Evolutionary conservation across 306 rosid species (phyloP).

Genomic region (Fagus crenata): DNA sequence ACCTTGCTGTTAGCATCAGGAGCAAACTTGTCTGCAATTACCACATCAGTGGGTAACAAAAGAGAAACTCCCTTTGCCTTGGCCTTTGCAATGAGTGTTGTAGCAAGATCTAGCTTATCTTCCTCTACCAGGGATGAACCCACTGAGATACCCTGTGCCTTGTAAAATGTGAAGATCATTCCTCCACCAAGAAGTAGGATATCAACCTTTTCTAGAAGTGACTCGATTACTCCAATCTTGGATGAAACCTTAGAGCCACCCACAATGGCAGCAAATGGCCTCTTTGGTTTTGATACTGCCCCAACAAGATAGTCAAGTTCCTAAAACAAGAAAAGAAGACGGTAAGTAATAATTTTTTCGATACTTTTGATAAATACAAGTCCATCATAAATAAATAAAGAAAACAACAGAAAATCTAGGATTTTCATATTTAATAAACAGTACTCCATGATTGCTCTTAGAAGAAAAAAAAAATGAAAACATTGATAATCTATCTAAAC

Average conservation of each 20-base stretch:
- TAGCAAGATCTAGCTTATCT: constrained; percentile 88
- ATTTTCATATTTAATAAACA: not conserved
- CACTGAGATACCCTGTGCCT: constrained; percentile 97
- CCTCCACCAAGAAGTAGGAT: constrained; percentile 97
- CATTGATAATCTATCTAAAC: constrained; percentile 1
- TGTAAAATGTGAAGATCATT: constrained; percentile 99
- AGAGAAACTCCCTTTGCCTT: constrained; percentile 96
- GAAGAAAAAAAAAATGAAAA: not conserved
- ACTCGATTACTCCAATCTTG: constrained; percentile 96
- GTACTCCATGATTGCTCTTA: not conserved
- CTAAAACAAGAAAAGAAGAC: constrained; percentile 41
- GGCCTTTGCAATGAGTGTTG: constrained; percentile 79
- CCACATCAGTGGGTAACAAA: constrained; percentile 86
- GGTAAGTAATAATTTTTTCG: constrained; percentile 4
- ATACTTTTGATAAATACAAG: constrained; percentile 15
- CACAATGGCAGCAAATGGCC: constrained; percentile 99
- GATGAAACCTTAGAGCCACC: constrained; percentile 99
- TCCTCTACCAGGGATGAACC: constrained; percentile 97
- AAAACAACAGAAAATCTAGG: not conserved
- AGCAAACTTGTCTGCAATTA: constrained; percentile 93
- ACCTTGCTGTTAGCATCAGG: constrained; percentile 99
- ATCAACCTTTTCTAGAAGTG: constrained; percentile 86
- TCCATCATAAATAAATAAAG: not conserved
- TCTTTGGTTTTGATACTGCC: constrained; percentile 89
- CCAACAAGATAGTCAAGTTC: constrained; percentile 99